Percentiles rank a stretch among this genome's conserved stretches.
phyloP scores from a whole-genome alignment of 148 eudicot genomes.

The Fagopyrum homotropicum region DNA sequence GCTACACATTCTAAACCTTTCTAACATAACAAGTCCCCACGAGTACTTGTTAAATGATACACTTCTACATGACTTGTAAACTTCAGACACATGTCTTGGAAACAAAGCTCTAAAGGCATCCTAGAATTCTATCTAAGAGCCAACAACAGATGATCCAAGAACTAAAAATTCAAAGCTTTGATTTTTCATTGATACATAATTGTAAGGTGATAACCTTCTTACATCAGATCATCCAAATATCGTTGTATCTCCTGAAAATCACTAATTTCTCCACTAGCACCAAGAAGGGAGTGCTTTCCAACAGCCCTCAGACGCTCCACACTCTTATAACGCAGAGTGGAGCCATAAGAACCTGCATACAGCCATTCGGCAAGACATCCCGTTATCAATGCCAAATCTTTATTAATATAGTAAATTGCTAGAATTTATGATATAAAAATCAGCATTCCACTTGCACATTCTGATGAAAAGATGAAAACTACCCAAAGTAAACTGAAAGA shows the following conservation, averaged over 20 bases:
- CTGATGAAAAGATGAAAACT: background rate
- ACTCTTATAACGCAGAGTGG: slow-evolving; percentile 89
- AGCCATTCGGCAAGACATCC: background rate
- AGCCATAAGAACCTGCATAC: slow-evolving; percentile 80
- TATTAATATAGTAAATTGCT: background rate
- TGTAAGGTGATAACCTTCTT: slow-evolving; percentile 19
- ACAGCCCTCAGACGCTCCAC: slow-evolving; percentile 77
- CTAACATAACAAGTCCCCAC: too few relatives aligned
- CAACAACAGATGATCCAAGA: too few relatives aligned
- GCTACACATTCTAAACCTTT: too few relatives aligned
- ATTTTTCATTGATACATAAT: background rate
- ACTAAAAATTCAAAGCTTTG: background rate
- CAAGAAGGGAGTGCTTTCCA: slow-evolving; percentile 93
- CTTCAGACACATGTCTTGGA: background rate
- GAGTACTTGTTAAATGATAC: too few relatives aligned
- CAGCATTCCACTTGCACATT: background rate
- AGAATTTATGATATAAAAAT: background rate
- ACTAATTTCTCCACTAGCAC: slow-evolving; percentile 94
- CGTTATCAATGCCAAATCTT: background rate
- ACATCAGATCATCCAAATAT: slow-evolving; percentile 84
- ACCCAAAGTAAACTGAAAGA: background rate
- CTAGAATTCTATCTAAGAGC: too few relatives aligned
- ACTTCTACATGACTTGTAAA: background rate
- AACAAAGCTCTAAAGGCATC: background rate
- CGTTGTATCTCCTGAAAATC: slow-evolving; percentile 88